phyloP scores from a whole-genome alignment of 2,329 filamentous ascomycete genomes.

The Keithomyces neogunnii region DNA sequence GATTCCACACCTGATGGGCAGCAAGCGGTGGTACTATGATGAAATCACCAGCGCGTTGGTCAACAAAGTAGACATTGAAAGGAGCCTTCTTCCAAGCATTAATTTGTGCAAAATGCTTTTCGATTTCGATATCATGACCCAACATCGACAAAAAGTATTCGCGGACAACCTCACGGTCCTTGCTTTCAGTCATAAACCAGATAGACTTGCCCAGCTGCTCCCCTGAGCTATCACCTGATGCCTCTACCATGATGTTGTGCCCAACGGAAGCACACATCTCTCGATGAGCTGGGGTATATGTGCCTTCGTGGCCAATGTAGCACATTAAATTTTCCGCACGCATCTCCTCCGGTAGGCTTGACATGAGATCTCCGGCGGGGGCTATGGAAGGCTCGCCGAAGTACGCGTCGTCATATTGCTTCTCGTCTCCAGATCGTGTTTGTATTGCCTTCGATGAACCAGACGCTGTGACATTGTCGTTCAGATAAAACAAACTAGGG shows the following conservation, averaged over 20 bases:
- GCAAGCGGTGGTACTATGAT: constrained; percentile 89
- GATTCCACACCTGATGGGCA: constrained; percentile 97
- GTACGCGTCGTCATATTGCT: constrained; percentile 28
- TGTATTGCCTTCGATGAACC: constrained; percentile 5
- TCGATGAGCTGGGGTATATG: constrained; percentile 87
- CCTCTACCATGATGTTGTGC: constrained; percentile 97
- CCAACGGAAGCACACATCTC: constrained; percentile 97
- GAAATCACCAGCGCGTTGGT: constrained; percentile 84
- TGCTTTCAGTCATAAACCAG: constrained; percentile 98
- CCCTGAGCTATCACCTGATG: constrained; percentile 63
- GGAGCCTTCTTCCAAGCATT: constrained; percentile 93
- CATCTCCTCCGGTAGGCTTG: constrained; percentile 77
- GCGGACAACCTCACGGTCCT: constrained; percentile 80
- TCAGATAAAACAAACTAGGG: constrained; percentile 79
- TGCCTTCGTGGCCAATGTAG: constrained; percentile 95
- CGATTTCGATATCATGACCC: constrained; percentile 93
- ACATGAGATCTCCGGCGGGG: constrained; percentile 87
- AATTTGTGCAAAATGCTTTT: constrained; percentile 92
- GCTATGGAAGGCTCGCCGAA: constrained; percentile 51
- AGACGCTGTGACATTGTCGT: constrained; percentile 56
- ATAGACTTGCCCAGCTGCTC: constrained; percentile 83
- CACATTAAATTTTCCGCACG: constrained; percentile 96
- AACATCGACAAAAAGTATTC: constrained; percentile 92
- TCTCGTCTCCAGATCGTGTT: constrained; percentile 19
- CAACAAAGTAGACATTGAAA: constrained; percentile 86